Evolutionary conservation across 768 basidiomycete genomes (phyloP).

Genomic region (Mycena amicta): DNA sequence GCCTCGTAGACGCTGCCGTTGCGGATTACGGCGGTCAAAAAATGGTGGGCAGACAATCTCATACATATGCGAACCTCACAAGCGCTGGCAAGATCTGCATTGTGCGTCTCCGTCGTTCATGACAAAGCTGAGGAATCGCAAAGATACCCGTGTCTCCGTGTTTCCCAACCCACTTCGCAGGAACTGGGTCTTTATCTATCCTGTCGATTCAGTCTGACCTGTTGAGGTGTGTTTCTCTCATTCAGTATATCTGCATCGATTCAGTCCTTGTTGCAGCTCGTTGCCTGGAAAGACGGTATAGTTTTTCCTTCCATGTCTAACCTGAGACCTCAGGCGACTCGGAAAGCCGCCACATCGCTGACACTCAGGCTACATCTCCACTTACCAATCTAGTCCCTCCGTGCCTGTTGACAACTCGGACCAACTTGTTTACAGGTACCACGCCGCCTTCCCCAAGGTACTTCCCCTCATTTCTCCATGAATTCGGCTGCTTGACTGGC

Average conservation of each 20-base stretch:
- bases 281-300: slow-evolving; percentile 55
- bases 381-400: slow-evolving; percentile 20
- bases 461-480: not conserved
- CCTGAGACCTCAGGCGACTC: too few relatives aligned
- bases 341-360: slow-evolving; percentile 43
- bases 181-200: slow-evolving; percentile 20
- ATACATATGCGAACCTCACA: not conserved
- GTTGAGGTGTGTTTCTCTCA: slow-evolving; percentile 6
- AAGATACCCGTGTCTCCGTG: slow-evolving; percentile 36
- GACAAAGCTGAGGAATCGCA: not conserved
- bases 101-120: not conserved
- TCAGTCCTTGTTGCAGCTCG: too few relatives aligned
- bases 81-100: slow-evolving; percentile 16
- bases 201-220: slow-evolving; percentile 20
- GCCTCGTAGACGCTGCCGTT: too few relatives aligned
- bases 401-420: slow-evolving; percentile 17
- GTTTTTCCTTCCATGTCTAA: too few relatives aligned
- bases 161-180: slow-evolving; percentile 34
- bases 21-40: too few relatives aligned
- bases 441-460: slow-evolving; percentile 19
- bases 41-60: slow-evolving; percentile 9
- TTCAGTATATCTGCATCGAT: not conserved
- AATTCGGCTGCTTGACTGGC: not conserved
- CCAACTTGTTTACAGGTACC: slow-evolving; percentile 26
- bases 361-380: slow-evolving; percentile 25